Conservation (phyloP, 495 filamentous ascomycete genomes). For the Daldinia concentrica region DNA sequence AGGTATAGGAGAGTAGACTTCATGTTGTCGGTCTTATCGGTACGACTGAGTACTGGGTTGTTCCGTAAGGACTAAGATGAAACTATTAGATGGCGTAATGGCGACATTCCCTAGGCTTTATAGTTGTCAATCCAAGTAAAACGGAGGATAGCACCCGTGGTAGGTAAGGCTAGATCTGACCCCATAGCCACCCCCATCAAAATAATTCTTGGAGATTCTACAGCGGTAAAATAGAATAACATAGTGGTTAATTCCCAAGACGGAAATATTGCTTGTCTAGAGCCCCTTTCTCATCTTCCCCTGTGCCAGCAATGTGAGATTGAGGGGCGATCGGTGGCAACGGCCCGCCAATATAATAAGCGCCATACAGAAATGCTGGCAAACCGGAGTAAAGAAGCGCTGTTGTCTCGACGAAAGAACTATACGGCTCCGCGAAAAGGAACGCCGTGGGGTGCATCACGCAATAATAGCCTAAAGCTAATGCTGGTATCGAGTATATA, state of each 20-base stretch:
- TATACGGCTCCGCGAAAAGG: slow-evolving; percentile 32
- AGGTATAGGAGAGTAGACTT: slow-evolving; percentile 53
- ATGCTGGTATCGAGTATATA: slow-evolving; percentile 28
- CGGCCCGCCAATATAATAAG: slow-evolving; percentile 34
- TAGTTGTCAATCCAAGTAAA: slow-evolving; percentile 19
- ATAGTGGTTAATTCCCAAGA: slow-evolving; percentile 37
- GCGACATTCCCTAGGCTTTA: slow-evolving; percentile 24
- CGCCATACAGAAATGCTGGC: slow-evolving; percentile 4
- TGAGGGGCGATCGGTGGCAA: slow-evolving; percentile 34
- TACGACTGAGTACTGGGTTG: neutral
- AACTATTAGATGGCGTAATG: slow-evolving; percentile 7
- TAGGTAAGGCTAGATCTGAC: slow-evolving; percentile 29
- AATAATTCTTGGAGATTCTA: slow-evolving; percentile 15
- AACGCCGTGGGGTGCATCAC: slow-evolving; percentile 30
- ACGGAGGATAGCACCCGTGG: slow-evolving; percentile 35
- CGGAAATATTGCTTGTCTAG: slow-evolving; percentile 30
- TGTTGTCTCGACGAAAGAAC: slow-evolving; percentile 5
- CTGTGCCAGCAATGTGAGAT: slow-evolving; percentile 17
- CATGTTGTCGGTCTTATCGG: slow-evolving; percentile 46
- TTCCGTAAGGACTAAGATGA: slow-evolving; percentile 1
- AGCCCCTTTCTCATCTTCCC: slow-evolving; percentile 13
- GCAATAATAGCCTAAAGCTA: slow-evolving; percentile 35
- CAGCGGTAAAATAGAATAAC: slow-evolving; percentile 39
- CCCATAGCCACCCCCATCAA: slow-evolving; percentile 26
- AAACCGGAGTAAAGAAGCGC: slow-evolving; percentile 4